Evolutionary conservation across 768 basidiomycete genomes (phyloP).

Genomic region (Leccinum fibrillosum): DNA sequence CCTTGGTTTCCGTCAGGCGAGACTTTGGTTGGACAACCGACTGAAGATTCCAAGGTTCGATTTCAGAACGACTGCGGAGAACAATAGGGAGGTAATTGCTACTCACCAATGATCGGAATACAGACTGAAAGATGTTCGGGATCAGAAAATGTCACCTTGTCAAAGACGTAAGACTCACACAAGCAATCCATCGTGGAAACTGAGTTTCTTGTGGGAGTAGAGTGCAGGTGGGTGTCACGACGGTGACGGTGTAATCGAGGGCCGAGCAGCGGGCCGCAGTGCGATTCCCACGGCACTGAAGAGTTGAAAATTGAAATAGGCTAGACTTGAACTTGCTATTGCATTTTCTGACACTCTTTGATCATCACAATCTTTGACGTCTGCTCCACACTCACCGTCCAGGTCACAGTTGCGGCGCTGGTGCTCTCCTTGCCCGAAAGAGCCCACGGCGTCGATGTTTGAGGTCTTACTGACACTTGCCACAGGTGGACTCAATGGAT

Average conservation of each 20-base stretch:
- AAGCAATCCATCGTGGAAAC: slow-evolving; percentile 6
- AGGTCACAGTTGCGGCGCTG: too few relatives aligned
- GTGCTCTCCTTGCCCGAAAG: not conserved
- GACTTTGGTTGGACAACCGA: slow-evolving; percentile 62
- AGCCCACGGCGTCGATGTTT: not conserved
- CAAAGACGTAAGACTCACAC: slow-evolving; percentile 2
- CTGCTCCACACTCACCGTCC: too few relatives aligned
- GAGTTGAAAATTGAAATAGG: too few relatives aligned
- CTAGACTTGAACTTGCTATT: too few relatives aligned
- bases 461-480: not conserved
- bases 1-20: slow-evolving; percentile 52
- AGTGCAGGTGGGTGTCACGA: too few relatives aligned
- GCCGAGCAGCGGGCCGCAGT: not conserved
- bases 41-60: slow-evolving; percentile 32
- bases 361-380: too few relatives aligned
- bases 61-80: slow-evolving; percentile 13
- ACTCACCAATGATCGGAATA: slow-evolving; percentile 50
- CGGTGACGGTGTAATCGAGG: not conserved
- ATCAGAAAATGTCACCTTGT: not conserved
- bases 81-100: not conserved
- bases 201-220: not conserved
- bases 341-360: too few relatives aligned
- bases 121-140: slow-evolving; percentile 39
- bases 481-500: not conserved
- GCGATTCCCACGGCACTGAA: too few relatives aligned